Evolutionary conservation across 2,329 filamentous ascomycete genomes (phyloP).

Genomic region (Colletotrichum brevisporum): DNA sequence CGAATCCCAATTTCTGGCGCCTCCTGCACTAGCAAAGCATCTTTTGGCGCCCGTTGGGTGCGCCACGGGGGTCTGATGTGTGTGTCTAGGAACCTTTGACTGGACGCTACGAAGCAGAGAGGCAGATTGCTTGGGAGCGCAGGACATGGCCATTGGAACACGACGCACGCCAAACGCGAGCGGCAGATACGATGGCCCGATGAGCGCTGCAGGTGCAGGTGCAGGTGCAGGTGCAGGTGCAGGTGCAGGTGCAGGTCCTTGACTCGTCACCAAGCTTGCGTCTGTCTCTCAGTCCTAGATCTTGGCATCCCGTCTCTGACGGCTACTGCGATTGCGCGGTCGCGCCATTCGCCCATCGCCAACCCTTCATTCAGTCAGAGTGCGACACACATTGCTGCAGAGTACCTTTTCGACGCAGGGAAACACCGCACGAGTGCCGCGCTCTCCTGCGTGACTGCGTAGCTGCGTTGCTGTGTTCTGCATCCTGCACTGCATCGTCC

Average conservation of each 20-base stretch:
- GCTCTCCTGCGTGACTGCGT: background rate
- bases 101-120: too few species aligned
- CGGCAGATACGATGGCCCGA: background rate
- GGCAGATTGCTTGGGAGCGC: too few species aligned
- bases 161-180: background rate
- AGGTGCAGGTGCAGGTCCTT: conserved; percentile 1
- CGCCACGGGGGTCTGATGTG: too few species aligned
- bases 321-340: conserved; percentile 37
- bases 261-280: conserved; percentile 40
- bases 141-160: too few species aligned
- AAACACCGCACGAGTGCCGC: conserved; percentile 26
- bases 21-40: background rate
- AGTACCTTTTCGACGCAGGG: conserved; percentile 35
- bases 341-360: conserved; percentile 26
- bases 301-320: conserved; percentile 5
- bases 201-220: conserved; percentile 2
- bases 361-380: background rate
- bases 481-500: background rate
- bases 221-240: too few species aligned
- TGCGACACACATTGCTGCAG: conserved; percentile 18
- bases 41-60: too few species aligned
- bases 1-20: conserved; percentile 4
- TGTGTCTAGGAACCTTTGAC: too few species aligned
- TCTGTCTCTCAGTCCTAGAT: conserved; percentile 24
- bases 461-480: background rate